phyloP scores from a whole-genome alignment of 768 basidiomycete genomes.

The Russula sp. region DNA sequence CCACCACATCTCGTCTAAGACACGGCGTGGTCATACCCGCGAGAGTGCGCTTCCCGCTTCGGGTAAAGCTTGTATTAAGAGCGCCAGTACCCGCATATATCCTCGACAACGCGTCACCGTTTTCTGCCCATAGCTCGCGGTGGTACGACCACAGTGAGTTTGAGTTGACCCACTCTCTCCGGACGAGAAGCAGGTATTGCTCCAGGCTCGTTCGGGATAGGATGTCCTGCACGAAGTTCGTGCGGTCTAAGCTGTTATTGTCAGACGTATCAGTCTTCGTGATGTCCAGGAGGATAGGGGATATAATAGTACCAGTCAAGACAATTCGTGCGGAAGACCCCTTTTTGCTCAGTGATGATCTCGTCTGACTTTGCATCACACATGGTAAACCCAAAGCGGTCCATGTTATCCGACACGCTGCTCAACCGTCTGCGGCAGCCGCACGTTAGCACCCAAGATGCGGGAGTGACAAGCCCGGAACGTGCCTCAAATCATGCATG shows the following conservation, averaged over 20 bases:
- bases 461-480: background rate
- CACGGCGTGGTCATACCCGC: constrained; percentile 46
- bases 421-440: constrained; percentile 47
- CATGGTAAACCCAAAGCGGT: constrained; percentile 83
- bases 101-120: constrained; percentile 85
- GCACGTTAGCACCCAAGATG: background rate
- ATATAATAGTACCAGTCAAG: constrained; percentile 66
- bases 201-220: constrained; percentile 77
- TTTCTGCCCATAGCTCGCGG: constrained; percentile 95
- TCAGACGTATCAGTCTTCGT: background rate
- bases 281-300: background rate
- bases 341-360: constrained; percentile 81
- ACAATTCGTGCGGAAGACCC: constrained; percentile 92
- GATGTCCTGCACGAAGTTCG: constrained; percentile 96
- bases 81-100: constrained; percentile 95
- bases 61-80: constrained; percentile 91
- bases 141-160: constrained; percentile 77
- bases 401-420: constrained; percentile 54
- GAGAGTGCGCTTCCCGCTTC: constrained; percentile 90
- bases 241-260: constrained; percentile 75
- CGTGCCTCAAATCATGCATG: constrained; percentile 60
- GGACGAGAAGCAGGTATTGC: constrained; percentile 73
- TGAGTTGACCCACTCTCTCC: constrained; percentile 68
- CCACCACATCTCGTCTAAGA: background rate
- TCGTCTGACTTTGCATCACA: constrained; percentile 60